Evolutionary conservation across 345 rosid species (phyloP).

Genomic region (Eucalyptus marginata): DNA sequence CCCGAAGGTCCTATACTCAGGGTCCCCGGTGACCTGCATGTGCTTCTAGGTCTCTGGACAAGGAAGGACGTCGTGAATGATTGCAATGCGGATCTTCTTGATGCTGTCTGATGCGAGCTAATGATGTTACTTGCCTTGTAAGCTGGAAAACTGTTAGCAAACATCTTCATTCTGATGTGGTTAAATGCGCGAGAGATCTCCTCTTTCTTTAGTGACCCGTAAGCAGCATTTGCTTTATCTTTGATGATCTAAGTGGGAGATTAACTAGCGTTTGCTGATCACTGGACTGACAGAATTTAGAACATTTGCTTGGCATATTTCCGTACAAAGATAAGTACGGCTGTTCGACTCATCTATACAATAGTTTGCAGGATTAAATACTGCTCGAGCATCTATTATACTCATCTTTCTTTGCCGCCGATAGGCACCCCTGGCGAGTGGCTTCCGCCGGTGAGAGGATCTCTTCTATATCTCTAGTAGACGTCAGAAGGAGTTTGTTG

Average conservation of each 20-base stretch:
- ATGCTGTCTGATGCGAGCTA: neutral
- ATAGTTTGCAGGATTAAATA: neutral
- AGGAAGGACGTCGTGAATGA: neutral
- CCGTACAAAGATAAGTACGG: neutral
- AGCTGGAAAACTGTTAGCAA: neutral
- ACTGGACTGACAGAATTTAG: neutral
- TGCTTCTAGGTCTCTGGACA: too few species aligned
- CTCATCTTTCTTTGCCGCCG: neutral
- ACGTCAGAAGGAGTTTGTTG: too few species aligned
- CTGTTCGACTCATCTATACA: neutral
- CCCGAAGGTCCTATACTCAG: too few species aligned
- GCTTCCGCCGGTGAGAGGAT: neutral
- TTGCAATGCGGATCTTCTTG: neutral
- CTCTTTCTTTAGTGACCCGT: neutral
- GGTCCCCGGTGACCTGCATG: too few species aligned
- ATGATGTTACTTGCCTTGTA: neutral
- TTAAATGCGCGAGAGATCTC: neutral
- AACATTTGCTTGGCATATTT: neutral
- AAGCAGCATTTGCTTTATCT: neutral
- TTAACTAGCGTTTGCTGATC: neutral
- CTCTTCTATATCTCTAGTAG: too few species aligned
- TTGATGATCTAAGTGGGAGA: neutral
- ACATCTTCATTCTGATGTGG: neutral
- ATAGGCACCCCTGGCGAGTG: neutral
- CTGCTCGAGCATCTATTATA: neutral